These are phyloP conservation scores for Colletotrichum cordylinicola DNA, from an alignment of 2,329 filamentous ascomycete species.

Conservation along the genomic window DNA sequence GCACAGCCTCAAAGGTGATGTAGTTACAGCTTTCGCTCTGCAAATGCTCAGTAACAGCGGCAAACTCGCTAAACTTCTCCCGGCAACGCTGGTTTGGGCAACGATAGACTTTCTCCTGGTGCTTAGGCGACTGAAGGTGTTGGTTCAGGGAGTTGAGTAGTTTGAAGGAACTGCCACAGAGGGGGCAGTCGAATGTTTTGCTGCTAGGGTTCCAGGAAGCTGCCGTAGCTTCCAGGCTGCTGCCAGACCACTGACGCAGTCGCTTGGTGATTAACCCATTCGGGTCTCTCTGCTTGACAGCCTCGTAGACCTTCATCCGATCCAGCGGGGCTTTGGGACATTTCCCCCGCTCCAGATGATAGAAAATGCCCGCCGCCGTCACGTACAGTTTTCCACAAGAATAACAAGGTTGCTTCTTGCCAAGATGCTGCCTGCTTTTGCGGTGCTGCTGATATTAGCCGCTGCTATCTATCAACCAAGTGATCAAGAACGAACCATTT, in stretches of 20 bases:
- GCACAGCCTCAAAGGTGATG: constrained; percentile 42
- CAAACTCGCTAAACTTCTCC: constrained; percentile 44
- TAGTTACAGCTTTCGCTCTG: constrained; percentile 48
- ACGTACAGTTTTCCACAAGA: constrained; percentile 55
- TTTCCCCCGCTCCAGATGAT: neutral
- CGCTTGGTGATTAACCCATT: neutral
- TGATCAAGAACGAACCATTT: neutral
- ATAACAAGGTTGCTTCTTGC: constrained; percentile 51
- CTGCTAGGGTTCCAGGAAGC: constrained; percentile 49
- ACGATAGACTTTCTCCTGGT: constrained; percentile 44
- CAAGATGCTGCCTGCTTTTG: constrained; percentile 55
- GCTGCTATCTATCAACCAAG: neutral
- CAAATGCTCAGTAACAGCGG: constrained; percentile 45
- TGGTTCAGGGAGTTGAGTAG: neutral
- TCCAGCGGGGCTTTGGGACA: neutral
- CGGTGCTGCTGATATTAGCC: constrained; percentile 50
- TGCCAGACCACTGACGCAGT: neutral
- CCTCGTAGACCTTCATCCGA: neutral
- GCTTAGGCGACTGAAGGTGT: neutral
- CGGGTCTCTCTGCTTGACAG: neutral
- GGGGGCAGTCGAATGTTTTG: constrained; percentile 28
- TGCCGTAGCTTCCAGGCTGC: constrained; percentile 40
- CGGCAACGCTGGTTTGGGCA: constrained; percentile 41
- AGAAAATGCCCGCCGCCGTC: constrained; percentile 56
- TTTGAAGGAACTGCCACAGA: neutral